Conservation (phyloP, 2,329 filamentous ascomycete genomes). For the Capronia epimyces region DNA sequence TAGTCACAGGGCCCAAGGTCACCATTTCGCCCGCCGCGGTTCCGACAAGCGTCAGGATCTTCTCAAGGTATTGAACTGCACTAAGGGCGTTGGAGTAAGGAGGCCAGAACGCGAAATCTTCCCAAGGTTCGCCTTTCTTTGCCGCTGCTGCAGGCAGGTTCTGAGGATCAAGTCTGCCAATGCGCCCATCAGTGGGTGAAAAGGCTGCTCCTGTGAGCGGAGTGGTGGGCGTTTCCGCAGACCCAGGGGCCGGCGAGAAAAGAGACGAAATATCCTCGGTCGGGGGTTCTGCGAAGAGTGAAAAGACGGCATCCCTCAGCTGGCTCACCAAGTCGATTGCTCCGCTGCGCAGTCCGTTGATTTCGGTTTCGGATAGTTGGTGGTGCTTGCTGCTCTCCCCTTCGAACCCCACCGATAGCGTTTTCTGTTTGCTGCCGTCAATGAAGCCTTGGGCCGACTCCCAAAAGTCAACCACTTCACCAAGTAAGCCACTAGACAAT, state of each 20-base stretch:
- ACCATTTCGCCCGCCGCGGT: conserved; percentile 82
- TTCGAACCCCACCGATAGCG: conserved; percentile 73
- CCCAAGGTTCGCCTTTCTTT: conserved; percentile 77
- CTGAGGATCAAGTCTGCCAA: conserved; percentile 67
- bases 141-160: conserved; percentile 73
- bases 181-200: conserved; percentile 62
- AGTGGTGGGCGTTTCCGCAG: conserved; percentile 42
- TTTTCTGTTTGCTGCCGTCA: conserved; percentile 73
- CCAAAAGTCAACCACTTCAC: conserved; percentile 91
- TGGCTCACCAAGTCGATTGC: conserved; percentile 76
- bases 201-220: conserved; percentile 63
- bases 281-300: conserved; percentile 81
- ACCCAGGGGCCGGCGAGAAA: conserved; percentile 66
- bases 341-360: conserved; percentile 67
- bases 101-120: conserved; percentile 93
- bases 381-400: conserved; percentile 78
- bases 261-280: conserved; percentile 85
- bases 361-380: conserved; percentile 65
- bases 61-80: conserved; percentile 82
- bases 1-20: conserved; percentile 62
- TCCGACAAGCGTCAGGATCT: conserved; percentile 76
- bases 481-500: conserved; percentile 67
- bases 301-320: conserved; percentile 70
- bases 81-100: conserved; percentile 87
- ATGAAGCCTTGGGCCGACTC: conserved; percentile 87